Evolutionary conservation across 2,329 filamentous ascomycete species (phyloP).

Genomic region (Triangularia setosa): DNA sequence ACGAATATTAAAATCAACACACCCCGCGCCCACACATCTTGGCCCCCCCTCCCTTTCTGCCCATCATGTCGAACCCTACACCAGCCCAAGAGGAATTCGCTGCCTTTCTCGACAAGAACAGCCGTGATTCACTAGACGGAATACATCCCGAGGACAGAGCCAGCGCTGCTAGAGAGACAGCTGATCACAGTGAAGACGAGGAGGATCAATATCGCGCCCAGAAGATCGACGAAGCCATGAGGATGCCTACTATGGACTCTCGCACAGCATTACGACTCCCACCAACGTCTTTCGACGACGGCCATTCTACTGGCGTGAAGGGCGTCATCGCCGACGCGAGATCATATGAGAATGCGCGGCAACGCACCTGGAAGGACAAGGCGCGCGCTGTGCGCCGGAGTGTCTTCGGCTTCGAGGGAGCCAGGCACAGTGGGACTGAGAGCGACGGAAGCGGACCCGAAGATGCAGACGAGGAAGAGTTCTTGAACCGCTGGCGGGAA

Average conservation of each 20-base stretch:
- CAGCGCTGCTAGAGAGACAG: slow-evolving; percentile 39
- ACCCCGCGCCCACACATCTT: slow-evolving; percentile 18
- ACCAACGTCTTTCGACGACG: slow-evolving; percentile 59
- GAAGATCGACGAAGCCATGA: slow-evolving; percentile 62
- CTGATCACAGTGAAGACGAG: slow-evolving; percentile 50
- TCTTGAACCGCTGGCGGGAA: slow-evolving; percentile 82
- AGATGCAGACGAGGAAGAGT: slow-evolving; percentile 70
- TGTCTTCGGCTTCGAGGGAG: slow-evolving; percentile 47
- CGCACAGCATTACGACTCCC: slow-evolving; percentile 54
- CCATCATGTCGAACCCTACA: slow-evolving; percentile 51
- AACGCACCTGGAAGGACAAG: slow-evolving; percentile 50
- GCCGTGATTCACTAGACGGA: slow-evolving; percentile 36
- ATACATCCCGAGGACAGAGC: slow-evolving; percentile 58
- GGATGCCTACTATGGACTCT: slow-evolving; percentile 54
- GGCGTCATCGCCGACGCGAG: slow-evolving; percentile 82
- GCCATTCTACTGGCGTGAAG: slow-evolving; percentile 75
- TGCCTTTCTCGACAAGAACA: slow-evolving; percentile 56
- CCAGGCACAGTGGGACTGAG: slow-evolving; percentile 30
- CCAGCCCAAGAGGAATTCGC: slow-evolving; percentile 66
- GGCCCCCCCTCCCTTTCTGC: slow-evolving; percentile 26
- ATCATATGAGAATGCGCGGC: slow-evolving; percentile 66
- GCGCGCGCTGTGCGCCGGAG: slow-evolving; percentile 52
- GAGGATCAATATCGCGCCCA: slow-evolving; percentile 51
- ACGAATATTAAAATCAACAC: slow-evolving; percentile 36
- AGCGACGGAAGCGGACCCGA: slow-evolving; percentile 40